phyloP scores from a whole-genome alignment of 352 stramenopile genomes.

The Pythium plurisporium region DNA sequence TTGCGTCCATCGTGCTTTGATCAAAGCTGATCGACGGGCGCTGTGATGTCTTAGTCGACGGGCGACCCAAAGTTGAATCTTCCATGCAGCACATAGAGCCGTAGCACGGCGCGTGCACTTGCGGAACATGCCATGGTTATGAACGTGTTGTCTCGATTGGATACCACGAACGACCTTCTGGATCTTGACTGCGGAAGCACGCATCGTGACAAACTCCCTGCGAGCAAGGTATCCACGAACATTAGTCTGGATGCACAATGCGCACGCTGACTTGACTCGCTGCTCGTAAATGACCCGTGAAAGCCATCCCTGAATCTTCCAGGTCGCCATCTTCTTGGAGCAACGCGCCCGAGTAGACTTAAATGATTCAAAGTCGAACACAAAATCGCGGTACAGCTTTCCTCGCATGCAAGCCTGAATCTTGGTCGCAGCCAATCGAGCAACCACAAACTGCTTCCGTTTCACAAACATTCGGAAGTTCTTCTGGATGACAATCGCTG shows the following conservation, averaged over 20 bases:
- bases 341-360: conserved; percentile 11
- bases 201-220: conserved; percentile 1
- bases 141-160: conserved; percentile 1
- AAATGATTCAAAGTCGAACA: conserved; percentile 42
- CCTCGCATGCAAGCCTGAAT: conserved; percentile 36
- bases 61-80: conserved; percentile 13
- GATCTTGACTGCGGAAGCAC: not conserved
- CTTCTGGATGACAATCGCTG: conserved; percentile 14
- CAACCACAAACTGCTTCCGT: not conserved
- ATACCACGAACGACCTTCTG: conserved; percentile 13
- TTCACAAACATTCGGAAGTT: conserved; percentile 8
- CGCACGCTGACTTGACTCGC: not conserved
- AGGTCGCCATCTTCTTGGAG: conserved; percentile 14
- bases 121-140: conserved; percentile 7
- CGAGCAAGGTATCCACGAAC: conserved; percentile 1
- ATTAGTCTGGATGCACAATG: not conserved
- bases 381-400: conserved; percentile 24
- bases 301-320: conserved; percentile 17
- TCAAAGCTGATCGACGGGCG: conserved; percentile 7
- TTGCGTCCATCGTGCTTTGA: conserved; percentile 8
- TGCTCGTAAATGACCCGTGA: not conserved
- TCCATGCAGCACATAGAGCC: conserved; percentile 11
- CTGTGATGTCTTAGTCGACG: not conserved
- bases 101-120: not conserved
- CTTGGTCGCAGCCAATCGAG: conserved; percentile 10